Conservation (phyloP, 306 rosid genomes). For the Fragaria ananassa region DNA sequence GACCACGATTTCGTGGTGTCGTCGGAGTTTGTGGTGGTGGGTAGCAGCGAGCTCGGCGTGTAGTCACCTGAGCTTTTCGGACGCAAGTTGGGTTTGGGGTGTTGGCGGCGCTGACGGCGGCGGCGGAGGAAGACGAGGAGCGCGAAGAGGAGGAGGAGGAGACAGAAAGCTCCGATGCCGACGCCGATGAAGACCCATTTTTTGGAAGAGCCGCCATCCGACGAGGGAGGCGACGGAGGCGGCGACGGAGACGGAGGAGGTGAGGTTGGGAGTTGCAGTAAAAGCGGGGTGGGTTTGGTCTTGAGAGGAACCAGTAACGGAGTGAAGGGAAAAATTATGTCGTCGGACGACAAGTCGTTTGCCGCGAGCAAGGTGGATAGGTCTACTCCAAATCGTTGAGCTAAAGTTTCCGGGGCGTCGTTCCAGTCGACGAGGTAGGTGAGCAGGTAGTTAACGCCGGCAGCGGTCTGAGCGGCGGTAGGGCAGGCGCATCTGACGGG, state of each 20-base stretch:
- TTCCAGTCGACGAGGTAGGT: constrained; percentile 33
- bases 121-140: constrained; percentile 22
- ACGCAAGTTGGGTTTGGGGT: neutral
- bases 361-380: constrained; percentile 35
- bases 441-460: constrained; percentile 50
- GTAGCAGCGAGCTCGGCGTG: neutral
- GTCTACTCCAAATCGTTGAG: constrained; percentile 34
- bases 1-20: constrained; percentile 31
- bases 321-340: constrained; percentile 38
- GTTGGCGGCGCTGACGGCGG: neutral
- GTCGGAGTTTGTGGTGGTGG: constrained; percentile 1
- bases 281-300: neutral
- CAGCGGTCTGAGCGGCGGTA: constrained; percentile 34
- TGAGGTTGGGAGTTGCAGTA: neutral
- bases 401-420: constrained; percentile 30
- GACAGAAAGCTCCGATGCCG: constrained; percentile 32
- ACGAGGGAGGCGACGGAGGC: neutral
- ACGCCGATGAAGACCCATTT: constrained; percentile 56
- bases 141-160: constrained; percentile 1
- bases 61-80: neutral
- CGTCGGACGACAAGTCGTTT: constrained; percentile 21
- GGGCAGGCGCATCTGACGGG: constrained; percentile 79
- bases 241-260: constrained; percentile 21
- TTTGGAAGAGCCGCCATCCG: constrained; percentile 15
- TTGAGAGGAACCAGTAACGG: constrained; percentile 51